These are phyloP conservation scores for Backusella psychrophila DNA, from an alignment of 192 early-diverging fungal species.

Conservation along the genomic window DNA sequence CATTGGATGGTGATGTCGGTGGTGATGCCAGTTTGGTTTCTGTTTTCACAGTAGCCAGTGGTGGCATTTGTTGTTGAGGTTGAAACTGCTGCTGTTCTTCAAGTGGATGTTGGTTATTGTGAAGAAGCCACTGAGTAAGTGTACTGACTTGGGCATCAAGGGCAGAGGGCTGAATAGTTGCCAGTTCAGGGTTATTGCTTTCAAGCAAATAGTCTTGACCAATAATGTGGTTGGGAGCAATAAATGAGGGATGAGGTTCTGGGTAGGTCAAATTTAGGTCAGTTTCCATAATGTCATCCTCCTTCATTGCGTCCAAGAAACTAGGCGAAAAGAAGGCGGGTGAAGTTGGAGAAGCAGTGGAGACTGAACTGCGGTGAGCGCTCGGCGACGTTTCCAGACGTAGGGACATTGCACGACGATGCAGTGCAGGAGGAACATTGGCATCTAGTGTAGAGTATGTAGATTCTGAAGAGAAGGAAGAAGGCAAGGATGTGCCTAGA, in stretches of 20 bases:
- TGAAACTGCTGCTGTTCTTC: not conserved
- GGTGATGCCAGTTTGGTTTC: not conserved
- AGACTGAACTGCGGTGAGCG: not conserved
- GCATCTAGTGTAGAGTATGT: not conserved
- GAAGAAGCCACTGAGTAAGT: not conserved
- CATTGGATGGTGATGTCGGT: not conserved
- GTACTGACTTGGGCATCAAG: not conserved
- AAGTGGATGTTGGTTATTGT: not conserved
- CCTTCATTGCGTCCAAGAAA: slow-evolving; percentile 62
- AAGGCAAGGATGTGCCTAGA: slow-evolving; percentile 11
- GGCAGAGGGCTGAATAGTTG: not conserved
- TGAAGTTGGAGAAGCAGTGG: slow-evolving; percentile 42
- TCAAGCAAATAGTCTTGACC: not conserved
- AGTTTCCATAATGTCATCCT: slow-evolving; percentile 27
- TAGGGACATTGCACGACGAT: slow-evolving; percentile 15
- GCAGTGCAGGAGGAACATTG: not conserved
- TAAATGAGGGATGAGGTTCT: not conserved
- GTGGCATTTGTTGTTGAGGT: not conserved
- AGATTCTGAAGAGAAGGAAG: slow-evolving; percentile 17
- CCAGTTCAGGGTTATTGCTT: not conserved
- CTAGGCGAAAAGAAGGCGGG: slow-evolving; percentile 72
- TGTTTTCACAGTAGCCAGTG: not conserved
- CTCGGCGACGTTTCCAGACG: slow-evolving; percentile 5
- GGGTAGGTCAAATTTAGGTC: not conserved
- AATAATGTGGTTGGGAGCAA: not conserved